A percentile compares a stretch with the other conserved stretches of the same genome.
Evolutionary conservation across 176 grass and related monocot genomes (phyloP).

Genomic region (Calamus simplicifolius): DNA sequence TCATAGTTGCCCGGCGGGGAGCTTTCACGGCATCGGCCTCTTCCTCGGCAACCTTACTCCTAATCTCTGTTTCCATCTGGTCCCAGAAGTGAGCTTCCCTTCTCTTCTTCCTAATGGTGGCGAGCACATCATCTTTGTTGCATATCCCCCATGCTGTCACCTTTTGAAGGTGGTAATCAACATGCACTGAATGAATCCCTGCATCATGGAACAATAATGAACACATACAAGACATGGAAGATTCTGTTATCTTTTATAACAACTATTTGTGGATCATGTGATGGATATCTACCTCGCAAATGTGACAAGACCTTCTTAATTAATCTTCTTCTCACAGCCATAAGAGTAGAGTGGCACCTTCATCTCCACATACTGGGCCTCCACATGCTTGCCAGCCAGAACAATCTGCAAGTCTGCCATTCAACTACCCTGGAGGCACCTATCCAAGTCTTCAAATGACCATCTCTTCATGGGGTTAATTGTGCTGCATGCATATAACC

Average conservation of each 20-base stretch:
- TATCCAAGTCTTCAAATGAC: too few relatives aligned
- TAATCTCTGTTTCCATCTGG: background rate
- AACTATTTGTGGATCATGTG: too few relatives aligned
- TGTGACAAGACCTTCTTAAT: slow-evolving; percentile 68
- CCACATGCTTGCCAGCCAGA: slow-evolving; percentile 48
- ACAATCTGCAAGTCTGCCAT: slow-evolving; percentile 86
- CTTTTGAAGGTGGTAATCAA: slow-evolving; percentile 74
- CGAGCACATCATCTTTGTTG: slow-evolving; percentile 63
- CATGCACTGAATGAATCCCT: slow-evolving; percentile 83
- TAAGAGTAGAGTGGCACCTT: slow-evolving; percentile 91
- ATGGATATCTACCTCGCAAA: slow-evolving; percentile 43
- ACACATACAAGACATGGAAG: too few relatives aligned
- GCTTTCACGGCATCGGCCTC: too few relatives aligned
- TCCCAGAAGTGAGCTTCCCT: slow-evolving; percentile 62
- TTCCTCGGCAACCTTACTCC: background rate
- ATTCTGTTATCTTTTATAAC: too few relatives aligned
- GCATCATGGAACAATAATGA: slow-evolving; percentile 1
- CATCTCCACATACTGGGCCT: slow-evolving; percentile 85
- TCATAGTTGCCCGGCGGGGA: background rate
- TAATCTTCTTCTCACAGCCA: slow-evolving; percentile 90
- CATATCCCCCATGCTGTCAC: slow-evolving; percentile 96
- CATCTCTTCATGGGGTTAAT: too few relatives aligned
- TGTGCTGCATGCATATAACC: too few relatives aligned
- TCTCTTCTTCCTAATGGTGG: slow-evolving; percentile 68
- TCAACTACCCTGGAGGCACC: too few relatives aligned